phyloP scores from a whole-genome alignment of 1,284 basidiomycete species.

The Ustilago shanxiensis region DNA sequence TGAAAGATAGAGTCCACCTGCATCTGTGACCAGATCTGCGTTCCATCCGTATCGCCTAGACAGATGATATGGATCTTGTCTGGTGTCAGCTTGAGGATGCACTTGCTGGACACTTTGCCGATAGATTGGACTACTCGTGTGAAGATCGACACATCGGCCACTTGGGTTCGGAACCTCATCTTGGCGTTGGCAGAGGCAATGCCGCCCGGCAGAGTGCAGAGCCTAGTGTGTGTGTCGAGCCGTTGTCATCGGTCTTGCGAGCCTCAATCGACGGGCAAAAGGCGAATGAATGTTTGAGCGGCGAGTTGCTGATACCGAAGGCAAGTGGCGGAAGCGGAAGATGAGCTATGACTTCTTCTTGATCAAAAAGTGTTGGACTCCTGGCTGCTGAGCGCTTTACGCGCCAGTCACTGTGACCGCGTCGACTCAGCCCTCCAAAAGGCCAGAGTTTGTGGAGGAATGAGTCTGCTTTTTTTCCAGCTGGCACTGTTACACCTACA shows the following conservation, averaged over 20 bases:
- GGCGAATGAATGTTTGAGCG: background rate
- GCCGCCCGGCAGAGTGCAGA: slow-evolving; percentile 10
- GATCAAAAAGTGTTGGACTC: slow-evolving; percentile 16
- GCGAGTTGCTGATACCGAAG: background rate
- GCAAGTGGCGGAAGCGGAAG: slow-evolving; percentile 1
- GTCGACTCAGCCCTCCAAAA: slow-evolving; percentile 17
- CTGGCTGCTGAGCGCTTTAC: background rate
- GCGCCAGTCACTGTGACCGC: background rate
- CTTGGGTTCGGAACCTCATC: slow-evolving; percentile 67
- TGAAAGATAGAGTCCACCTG: slow-evolving; percentile 57
- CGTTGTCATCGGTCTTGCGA: slow-evolving; percentile 2
- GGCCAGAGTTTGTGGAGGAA: slow-evolving; percentile 11
- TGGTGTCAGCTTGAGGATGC: slow-evolving; percentile 66
- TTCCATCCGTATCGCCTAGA: slow-evolving; percentile 57
- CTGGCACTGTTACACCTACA: slow-evolving; percentile 5
- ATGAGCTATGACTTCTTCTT: background rate
- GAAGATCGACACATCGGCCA: slow-evolving; percentile 60
- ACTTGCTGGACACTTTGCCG: slow-evolving; percentile 62
- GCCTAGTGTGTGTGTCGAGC: slow-evolving; percentile 1
- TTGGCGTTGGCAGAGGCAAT: slow-evolving; percentile 6
- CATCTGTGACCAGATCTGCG: slow-evolving; percentile 69
- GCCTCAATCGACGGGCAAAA: background rate
- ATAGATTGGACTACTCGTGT: slow-evolving; percentile 64
- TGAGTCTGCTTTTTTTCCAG: background rate
- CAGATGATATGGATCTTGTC: slow-evolving; percentile 68